Percentiles rank a stretch among this genome's conserved stretches.
Evolutionary conservation across 2,329 filamentous ascomycete genomes (phyloP).

Genomic region (Clarireedia paspali): DNA sequence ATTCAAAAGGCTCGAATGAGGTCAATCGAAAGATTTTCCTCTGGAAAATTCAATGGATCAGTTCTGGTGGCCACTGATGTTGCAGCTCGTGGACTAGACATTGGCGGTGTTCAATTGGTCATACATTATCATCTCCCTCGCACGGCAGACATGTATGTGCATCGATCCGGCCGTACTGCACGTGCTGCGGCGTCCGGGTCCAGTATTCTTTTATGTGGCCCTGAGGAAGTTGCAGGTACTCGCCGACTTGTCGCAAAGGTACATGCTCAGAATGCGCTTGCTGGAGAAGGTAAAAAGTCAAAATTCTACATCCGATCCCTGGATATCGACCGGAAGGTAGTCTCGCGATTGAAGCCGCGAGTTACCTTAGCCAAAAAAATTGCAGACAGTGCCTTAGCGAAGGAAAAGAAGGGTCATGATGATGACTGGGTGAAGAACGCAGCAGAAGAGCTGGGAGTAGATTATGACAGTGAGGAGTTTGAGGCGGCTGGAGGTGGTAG

Average conservation of each 20-base stretch:
- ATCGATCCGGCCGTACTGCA: slow-evolving; percentile 89
- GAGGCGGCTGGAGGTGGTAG: slow-evolving; percentile 51
- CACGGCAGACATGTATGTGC: slow-evolving; percentile 87
- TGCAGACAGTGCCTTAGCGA: slow-evolving; percentile 73
- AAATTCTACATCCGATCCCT: slow-evolving; percentile 71
- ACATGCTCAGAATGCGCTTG: slow-evolving; percentile 51
- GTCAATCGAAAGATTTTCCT: slow-evolving; percentile 81
- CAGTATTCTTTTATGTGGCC: slow-evolving; percentile 81
- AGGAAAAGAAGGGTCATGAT: slow-evolving; percentile 77
- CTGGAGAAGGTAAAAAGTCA: slow-evolving; percentile 35
- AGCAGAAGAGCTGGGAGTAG: slow-evolving; percentile 87
- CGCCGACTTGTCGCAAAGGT: slow-evolving; percentile 81
- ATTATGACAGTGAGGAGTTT: slow-evolving; percentile 86
- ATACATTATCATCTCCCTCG: slow-evolving; percentile 94
- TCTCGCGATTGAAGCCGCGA: slow-evolving; percentile 67
- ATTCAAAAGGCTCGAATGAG: slow-evolving; percentile 90
- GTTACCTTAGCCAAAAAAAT: slow-evolving; percentile 79
- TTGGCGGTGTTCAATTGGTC: slow-evolving; percentile 80
- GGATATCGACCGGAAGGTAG: slow-evolving; percentile 74
- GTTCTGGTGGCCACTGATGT: slow-evolving; percentile 91
- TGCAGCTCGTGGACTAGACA: slow-evolving; percentile 87
- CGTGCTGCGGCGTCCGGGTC: slow-evolving; percentile 70
- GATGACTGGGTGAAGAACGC: slow-evolving; percentile 78
- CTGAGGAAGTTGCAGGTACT: slow-evolving; percentile 83
- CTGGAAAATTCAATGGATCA: slow-evolving; percentile 44